Evolutionary conservation across 306 rosid genomes (phyloP), one percentile per base, ranked within the genome.

Genomic region (Malus sylvestris): DNA sequence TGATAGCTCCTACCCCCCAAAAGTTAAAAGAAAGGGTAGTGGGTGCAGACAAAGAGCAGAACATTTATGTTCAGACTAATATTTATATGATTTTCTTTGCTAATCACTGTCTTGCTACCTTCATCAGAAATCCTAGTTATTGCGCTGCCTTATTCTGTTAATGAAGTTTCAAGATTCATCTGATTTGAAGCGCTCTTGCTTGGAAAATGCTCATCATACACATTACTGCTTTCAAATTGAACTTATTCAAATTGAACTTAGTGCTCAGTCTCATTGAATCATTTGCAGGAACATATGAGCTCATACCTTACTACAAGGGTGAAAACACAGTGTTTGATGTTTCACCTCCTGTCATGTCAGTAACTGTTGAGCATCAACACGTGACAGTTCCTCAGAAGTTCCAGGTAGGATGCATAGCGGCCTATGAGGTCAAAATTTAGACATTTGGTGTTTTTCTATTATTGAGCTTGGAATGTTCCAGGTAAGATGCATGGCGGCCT

Each of bases 251-350:
- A 30, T 30, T 75, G 68, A 40, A 74, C 30, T 5, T 30, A 38
- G 30, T 49, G 30, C 70, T 72, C 30, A 75, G 62, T 79, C 71
- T 79, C 68, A 59, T 80, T 73, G 38, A 55, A 87, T 76, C 66
- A 44, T 67, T 78, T 22, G 42, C 96, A 95, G 99, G 99, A 84
- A 84, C 77, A 55, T 95, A 87, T 75, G 89, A 87, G 83, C 90
- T 95, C 72, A 87, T 95, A 74, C 99, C 99, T 74, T 95, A 85
- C 87, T 95, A 95, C 88, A 92, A 89, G 90, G 99, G 99, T 73
- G 99, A 95, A 80, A 92, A 95, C 86, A 91, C 97, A 22, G 88
- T 90, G 53, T 95, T 95, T 91, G 99, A 91, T 75, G 90, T 95
- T 87, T 95, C 91, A n/a, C 97, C 99, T 33, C 83, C 96, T 69